Conservation (phyloP, 2,329 filamentous ascomycete species). For the Zymoseptoria pseudotritici region DNA sequence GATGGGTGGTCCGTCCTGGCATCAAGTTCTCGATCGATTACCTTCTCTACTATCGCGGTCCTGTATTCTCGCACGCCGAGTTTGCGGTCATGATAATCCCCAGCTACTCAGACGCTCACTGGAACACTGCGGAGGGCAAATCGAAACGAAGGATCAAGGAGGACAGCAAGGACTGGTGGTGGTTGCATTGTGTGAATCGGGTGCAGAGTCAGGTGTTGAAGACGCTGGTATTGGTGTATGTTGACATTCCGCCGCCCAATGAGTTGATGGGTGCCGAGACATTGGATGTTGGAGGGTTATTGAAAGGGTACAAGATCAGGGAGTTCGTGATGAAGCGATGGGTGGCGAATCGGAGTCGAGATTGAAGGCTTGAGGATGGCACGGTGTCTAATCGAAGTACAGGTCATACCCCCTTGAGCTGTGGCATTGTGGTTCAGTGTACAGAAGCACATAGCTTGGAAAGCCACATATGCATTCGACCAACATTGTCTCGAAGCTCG, state of each 20-base stretch:
- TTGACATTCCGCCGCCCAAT: slow-evolving; percentile 71
- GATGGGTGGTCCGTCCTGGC: slow-evolving; percentile 87
- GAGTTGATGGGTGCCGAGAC: slow-evolving; percentile 19
- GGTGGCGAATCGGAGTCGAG: slow-evolving; percentile 71
- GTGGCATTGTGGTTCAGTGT: not conserved
- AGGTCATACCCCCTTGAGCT: not conserved
- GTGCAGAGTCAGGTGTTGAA: slow-evolving; percentile 88
- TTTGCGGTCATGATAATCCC: slow-evolving; percentile 83
- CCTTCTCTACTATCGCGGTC: slow-evolving; percentile 86
- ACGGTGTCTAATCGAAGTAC: not conserved
- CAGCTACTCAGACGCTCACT: slow-evolving; percentile 67
- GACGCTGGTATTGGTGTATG: slow-evolving; percentile 80
- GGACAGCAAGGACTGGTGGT: slow-evolving; percentile 57
- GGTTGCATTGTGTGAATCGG: slow-evolving; percentile 82
- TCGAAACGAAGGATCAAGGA: slow-evolving; percentile 43
- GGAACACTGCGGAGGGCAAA: slow-evolving; percentile 46
- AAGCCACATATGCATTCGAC: not conserved
- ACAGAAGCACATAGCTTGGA: not conserved
- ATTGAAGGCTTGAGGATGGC: slow-evolving; percentile 31
- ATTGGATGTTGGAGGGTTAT: slow-evolving; percentile 53
- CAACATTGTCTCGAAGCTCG: too few relatives aligned
- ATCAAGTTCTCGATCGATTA: slow-evolving; percentile 95
- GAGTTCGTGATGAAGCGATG: slow-evolving; percentile 78
- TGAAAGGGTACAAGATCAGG: slow-evolving; percentile 66
- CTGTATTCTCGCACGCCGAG: slow-evolving; percentile 90